Percentiles rank a stretch among this genome's conserved stretches.
phyloP scores from a whole-genome alignment of 495 filamentous ascomycete species.

The Penicillium taxi region DNA sequence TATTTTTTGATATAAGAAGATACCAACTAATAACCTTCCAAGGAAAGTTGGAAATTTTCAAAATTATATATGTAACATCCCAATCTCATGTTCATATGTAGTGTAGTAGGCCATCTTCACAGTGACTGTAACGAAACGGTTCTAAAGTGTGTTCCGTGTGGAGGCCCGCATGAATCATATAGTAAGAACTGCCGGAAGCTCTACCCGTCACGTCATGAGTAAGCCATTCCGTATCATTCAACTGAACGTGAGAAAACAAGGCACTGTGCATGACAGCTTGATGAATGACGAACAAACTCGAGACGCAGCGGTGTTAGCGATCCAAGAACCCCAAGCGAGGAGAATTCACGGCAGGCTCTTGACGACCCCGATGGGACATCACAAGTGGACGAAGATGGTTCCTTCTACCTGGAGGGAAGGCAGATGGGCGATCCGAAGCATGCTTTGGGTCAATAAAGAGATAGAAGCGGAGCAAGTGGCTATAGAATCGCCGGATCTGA shows the following conservation, averaged over 20 bases:
- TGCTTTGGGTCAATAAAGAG: conserved; percentile 26
- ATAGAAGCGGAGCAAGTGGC: conserved; percentile 19
- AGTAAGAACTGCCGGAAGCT: conserved; percentile 25
- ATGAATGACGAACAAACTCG: conserved; percentile 21
- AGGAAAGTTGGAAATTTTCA: too few relatives aligned
- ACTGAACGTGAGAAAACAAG: conserved; percentile 26
- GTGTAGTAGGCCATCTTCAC: conserved; percentile 21
- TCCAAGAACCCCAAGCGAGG: conserved; percentile 21
- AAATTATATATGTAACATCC: too few relatives aligned
- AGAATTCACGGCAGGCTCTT: conserved; percentile 16
- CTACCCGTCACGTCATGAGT: conserved; percentile 19
- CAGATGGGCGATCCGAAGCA: conserved; percentile 22
- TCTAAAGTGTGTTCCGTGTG: conserved; percentile 19
- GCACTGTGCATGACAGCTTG: conserved; percentile 17
- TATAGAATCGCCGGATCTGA: conserved; percentile 21
- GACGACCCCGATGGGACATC: conserved; percentile 20
- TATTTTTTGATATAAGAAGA: too few relatives aligned
- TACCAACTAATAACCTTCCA: too few relatives aligned
- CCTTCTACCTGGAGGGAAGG: conserved; percentile 15
- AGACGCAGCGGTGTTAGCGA: conserved; percentile 15
- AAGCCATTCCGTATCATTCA: conserved; percentile 21
- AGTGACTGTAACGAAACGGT: conserved; percentile 14
- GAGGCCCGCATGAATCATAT: conserved; percentile 22
- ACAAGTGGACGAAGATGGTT: conserved; percentile 25
- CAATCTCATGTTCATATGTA: too few relatives aligned